Evolutionary conservation across 805 yeast species (phyloP), one percentile per base, ranked within the genome.

Genomic region (Yarrowia osloensis): DNA sequence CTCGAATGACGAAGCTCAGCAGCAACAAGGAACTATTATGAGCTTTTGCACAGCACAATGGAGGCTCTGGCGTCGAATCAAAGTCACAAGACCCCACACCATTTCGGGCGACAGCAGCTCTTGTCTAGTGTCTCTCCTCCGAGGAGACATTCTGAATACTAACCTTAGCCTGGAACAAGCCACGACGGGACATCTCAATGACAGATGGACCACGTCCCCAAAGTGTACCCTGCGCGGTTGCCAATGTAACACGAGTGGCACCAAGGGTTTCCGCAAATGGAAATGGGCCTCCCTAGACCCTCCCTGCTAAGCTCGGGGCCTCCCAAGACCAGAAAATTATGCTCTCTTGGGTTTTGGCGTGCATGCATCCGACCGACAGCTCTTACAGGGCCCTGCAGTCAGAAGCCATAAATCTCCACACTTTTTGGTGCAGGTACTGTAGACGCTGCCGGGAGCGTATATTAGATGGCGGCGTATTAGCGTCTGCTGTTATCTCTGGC

Each of bases 331-430:
- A 4, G 39, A 29, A 28, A 28, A 49, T 49, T 50, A 29, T 50
- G 31, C 31, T 28, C 12, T 15, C 31, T 22, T 50, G 22, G 40
- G 57, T 12, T 50, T 50, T 19, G 57, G 12, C 29, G 57, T 50
- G 57, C 57, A 50, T 50, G 57, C 57, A 21, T 50, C 57, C 29
- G 40, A 50, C 57, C 19, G 29, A 50, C 40, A 31, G 39, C 57
- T 50, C 57, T 50, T 21, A 50, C 57, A 50, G 57, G 57, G 57
- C 57, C 57, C 57, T 50, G 57, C 57, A 50, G 33, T 50, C 57
- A 21, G 40, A 46, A 21, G 40, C 57, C 57, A 50, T 50, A 50
- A 50, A 50, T 50, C 57, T 50, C 57, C 57, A 31, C 57, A 50
- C 57, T 50, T 50, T 29, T 50, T 33, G 39, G 57, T 50, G 57